Conservation (phyloP, 1,284 basidiomycete species). For the Trichosporon ovoides region DNA sequence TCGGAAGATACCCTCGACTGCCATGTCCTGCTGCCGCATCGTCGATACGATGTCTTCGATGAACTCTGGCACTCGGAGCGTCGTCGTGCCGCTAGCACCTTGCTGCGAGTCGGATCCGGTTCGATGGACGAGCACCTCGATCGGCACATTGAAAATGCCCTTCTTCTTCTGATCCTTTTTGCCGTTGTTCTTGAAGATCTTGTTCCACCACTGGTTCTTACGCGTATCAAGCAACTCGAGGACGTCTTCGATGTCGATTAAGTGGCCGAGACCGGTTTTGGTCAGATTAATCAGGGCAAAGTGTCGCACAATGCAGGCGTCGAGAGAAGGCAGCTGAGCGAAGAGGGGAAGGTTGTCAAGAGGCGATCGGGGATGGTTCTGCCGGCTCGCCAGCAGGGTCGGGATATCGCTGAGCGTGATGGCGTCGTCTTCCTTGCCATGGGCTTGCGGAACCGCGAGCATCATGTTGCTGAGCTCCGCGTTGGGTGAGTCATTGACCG, state of each 20-base stretch:
- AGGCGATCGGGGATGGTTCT: conserved; percentile 7
- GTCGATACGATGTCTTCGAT: conserved; percentile 96
- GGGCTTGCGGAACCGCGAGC: conserved; percentile 72
- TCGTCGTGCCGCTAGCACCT: conserved; percentile 75
- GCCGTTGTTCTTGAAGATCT: conserved; percentile 85
- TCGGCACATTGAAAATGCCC: conserved; percentile 84
- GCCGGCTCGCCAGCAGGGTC: conserved; percentile 61
- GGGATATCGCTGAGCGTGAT: conserved; percentile 91
- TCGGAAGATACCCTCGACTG: conserved; percentile 96
- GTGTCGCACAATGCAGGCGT: conserved; percentile 87
- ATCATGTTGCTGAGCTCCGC: conserved; percentile 53
- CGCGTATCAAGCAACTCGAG: conserved; percentile 87
- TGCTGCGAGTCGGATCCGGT: conserved; percentile 85
- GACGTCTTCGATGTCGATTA: conserved; percentile 84
- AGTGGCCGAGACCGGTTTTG: conserved; percentile 65
- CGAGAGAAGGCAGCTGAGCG: conserved; percentile 75
- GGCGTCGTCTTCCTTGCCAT: conserved; percentile 17
- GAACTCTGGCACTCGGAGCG: conserved; percentile 88
- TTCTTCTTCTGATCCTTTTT: conserved; percentile 85
- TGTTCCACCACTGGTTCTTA: conserved; percentile 95
- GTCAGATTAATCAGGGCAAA: conserved; percentile 76
- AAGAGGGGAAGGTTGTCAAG: conserved; percentile 70
- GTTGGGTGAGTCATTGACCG: not conserved
- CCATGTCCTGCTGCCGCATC: conserved; percentile 99
- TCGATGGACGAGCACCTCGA: conserved; percentile 90